Evolutionary conservation across 345 rosid genomes (phyloP).

Genomic region (Salix koriyanagi): DNA sequence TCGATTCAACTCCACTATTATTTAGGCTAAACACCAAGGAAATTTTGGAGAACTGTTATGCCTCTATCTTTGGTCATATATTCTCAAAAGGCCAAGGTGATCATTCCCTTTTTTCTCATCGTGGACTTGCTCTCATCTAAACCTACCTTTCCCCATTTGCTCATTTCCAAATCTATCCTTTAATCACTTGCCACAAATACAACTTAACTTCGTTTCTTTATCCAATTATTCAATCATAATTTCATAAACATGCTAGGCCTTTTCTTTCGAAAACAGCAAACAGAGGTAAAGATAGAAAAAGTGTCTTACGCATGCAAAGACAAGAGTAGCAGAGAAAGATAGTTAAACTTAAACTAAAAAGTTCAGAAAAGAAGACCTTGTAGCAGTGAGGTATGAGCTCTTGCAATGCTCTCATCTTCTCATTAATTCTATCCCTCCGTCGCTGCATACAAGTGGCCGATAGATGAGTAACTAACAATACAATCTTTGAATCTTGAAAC

Average conservation of each 20-base stretch:
- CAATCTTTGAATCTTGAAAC: not conserved
- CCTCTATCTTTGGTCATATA: not conserved
- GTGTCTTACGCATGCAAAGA: not conserved
- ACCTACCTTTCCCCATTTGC: not conserved
- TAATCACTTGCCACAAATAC: not conserved
- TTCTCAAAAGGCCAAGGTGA: not conserved
- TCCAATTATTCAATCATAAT: not conserved
- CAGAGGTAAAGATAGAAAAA: not conserved
- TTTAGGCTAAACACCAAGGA: not conserved
- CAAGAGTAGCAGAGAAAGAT: not conserved
- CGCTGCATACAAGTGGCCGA: constrained; percentile 22
- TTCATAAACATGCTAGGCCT: not conserved
- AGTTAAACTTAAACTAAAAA: not conserved
- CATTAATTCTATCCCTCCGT: constrained; percentile 65
- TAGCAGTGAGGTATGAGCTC: constrained; percentile 65
- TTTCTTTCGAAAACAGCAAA: not conserved
- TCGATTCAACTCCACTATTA: not conserved
- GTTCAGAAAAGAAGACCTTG: constrained; percentile 33
- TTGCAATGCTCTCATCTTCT: constrained; percentile 73
- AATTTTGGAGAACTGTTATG: not conserved
- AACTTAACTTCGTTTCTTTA: not conserved
- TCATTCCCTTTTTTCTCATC: not conserved
- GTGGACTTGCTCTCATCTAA: not conserved
- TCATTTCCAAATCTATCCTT: not conserved
- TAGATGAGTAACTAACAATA: not conserved